Base-by-base conservation (phyloP, 1,284 basidiomycete species). In the Ceratobasidium sp. region DNA sequence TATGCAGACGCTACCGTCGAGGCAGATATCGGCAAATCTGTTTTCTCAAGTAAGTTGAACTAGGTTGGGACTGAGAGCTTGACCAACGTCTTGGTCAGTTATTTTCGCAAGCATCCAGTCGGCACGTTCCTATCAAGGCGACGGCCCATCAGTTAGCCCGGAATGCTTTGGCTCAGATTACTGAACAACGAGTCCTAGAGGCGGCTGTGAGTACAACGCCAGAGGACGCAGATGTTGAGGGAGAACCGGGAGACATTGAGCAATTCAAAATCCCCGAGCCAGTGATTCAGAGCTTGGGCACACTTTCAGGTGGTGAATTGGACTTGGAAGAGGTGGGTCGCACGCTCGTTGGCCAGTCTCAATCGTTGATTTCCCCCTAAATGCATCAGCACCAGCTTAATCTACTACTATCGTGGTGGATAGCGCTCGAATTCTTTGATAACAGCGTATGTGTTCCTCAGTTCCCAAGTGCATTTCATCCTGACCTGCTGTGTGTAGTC, bases 341-440 rank as follows among this genome's bases (percentile, higher is more conserved):
- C 11, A 38, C 4, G 11, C 11, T 38, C 11, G 6, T 4, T 38
- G 35, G 35, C 11, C 35, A 38, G 35, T 5, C 4, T 38, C 11
- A 38, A 4, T 38, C 35, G 35, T 11, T 38, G 11, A 86, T 26
- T n/a, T n/a, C 35, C 35, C 35, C 77, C 80, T 43, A 75, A 75
- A 52, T 81, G 96, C 8, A 95, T 0, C 11, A 74, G 0, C 89
- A 93, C 77, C 82, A 97, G 13, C 77, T 96, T 21, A 82, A 83
- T 2, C 84, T 94, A n/a, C 78, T 94, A n/a, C 84, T 98, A 3
- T 87, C 87, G 8, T 99, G 97, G 97, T 93, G 98, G 88, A 83
- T 95, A 4, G 79, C 92, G 0, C 91, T 98, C 76, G 93, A 97
- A 78, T 86, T 94, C 73, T 98, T 99, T 81, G 84, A 86, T 41